A percentile compares a stretch with the other conserved stretches of the same genome.
Conservation (phyloP, 305 asterid genomes). For the Withania somnifera region DNA sequence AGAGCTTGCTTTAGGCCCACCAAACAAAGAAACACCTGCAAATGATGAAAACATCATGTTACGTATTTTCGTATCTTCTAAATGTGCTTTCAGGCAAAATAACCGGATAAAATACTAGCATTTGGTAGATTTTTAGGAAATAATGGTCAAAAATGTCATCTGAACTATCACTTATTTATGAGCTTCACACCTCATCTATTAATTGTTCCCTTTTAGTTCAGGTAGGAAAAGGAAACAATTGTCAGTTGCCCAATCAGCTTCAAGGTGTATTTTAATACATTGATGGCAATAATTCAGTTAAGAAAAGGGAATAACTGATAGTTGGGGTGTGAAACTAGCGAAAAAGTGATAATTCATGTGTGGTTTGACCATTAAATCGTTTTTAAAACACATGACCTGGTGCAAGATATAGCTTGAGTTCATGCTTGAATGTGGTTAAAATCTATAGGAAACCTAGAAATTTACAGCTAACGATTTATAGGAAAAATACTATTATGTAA, state of each 20-base stretch:
- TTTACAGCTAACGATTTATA: not conserved
- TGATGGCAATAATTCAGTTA: not conserved
- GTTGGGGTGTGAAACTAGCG: not conserved
- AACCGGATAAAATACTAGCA: not conserved
- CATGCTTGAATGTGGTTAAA: not conserved
- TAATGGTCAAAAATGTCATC: not conserved
- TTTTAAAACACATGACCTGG: not conserved
- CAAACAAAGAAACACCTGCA: constrained; percentile 60
- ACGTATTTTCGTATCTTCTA: not conserved
- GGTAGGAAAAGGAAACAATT: not conserved
- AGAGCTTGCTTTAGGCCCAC: constrained; percentile 83
- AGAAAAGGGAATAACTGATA: not conserved
- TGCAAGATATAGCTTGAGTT: not conserved
- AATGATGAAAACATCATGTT: not conserved
- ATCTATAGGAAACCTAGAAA: not conserved
- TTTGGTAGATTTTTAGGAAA: not conserved
- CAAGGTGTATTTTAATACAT: not conserved
- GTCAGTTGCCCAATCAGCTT: not conserved
- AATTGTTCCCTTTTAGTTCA: not conserved
- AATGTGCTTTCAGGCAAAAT: not conserved
- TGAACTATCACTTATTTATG: not conserved
- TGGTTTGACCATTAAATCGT: not conserved
- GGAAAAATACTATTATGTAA: not conserved
- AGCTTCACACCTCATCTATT: not conserved
- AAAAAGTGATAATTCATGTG: not conserved